Conservation (phyloP, 1,284 basidiomycete species). For the Heliocybe sulcata region DNA sequence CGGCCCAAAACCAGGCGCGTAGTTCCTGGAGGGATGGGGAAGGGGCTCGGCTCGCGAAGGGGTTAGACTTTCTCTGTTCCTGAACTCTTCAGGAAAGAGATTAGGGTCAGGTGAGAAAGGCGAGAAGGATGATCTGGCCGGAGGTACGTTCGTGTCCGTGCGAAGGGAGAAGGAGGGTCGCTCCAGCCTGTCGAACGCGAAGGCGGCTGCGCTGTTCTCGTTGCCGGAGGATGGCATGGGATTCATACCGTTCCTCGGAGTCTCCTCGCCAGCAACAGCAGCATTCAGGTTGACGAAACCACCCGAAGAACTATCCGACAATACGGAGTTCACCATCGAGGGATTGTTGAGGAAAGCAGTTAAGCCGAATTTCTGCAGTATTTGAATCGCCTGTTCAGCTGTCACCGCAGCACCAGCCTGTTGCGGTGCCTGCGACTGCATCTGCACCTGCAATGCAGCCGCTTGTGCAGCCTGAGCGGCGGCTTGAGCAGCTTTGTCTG, state of each 20-base stretch:
- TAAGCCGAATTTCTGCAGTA: conserved; percentile 54
- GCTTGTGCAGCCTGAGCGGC: conserved; percentile 77
- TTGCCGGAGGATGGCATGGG: background rate
- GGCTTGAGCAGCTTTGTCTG: conserved; percentile 83
- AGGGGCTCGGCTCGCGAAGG: conserved; percentile 18
- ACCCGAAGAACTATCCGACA: conserved; percentile 9
- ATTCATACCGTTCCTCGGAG: background rate
- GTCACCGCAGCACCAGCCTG: conserved; percentile 29
- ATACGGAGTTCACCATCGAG: background rate
- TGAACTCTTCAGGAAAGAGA: conserved; percentile 18
- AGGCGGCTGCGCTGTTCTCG: background rate
- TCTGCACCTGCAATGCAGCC: conserved; percentile 52
- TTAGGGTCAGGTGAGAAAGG: conserved; percentile 35
- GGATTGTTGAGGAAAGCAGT: conserved; percentile 31
- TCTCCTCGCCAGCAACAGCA: background rate
- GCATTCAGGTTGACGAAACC: conserved; percentile 12
- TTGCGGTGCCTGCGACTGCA: conserved; percentile 28
- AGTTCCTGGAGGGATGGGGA: conserved; percentile 35
- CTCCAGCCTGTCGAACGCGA: conserved; percentile 4
- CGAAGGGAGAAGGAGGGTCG: conserved; percentile 4
- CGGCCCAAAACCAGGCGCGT: conserved; percentile 36
- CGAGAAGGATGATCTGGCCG: conserved; percentile 22
- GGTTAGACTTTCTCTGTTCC: conserved; percentile 13
- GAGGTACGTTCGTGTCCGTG: conserved; percentile 7
- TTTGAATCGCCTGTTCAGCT: conserved; percentile 59